Evolutionary conservation across 371 early-diverging fungal genomes (phyloP).

Genomic region (Mortierella polycephala): DNA sequence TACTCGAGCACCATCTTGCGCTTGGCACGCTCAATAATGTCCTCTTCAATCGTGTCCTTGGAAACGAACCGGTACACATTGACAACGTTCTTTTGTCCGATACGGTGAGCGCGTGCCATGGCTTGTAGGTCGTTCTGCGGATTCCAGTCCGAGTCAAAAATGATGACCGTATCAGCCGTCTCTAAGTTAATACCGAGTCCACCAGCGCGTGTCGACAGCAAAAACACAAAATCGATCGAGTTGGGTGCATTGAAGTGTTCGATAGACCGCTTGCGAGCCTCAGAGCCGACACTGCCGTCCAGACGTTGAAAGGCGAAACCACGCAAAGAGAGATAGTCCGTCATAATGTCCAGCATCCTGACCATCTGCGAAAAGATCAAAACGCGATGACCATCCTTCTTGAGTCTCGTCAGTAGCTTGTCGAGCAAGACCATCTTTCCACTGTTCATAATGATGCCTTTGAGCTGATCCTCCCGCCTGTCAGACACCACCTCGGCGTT

Average conservation of each 20-base stretch:
- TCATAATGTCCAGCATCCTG: conserved; percentile 92
- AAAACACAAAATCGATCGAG: conserved; percentile 96
- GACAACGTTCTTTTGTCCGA: conserved; percentile 98
- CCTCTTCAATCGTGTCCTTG: conserved; percentile 98
- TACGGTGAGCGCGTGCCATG: conserved; percentile 99
- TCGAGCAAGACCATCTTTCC: conserved; percentile 97
- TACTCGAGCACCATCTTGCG: conserved; percentile 98
- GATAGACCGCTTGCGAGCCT: conserved; percentile 95
- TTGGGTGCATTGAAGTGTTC: conserved; percentile 99
- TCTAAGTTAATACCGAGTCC: conserved; percentile 99
- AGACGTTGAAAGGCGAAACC: conserved; percentile 94
- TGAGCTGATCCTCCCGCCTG: conserved; percentile 77
- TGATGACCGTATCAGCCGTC: conserved; percentile 98
- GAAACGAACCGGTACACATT: conserved; percentile 98
- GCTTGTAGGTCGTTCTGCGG: conserved; percentile 99
- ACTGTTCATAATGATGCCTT: conserved; percentile 86
- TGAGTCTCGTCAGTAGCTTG: conserved; percentile 88
- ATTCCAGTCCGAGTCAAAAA: conserved; percentile 99
- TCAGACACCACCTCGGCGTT: conserved; percentile 82
- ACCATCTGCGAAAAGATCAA: conserved; percentile 97
- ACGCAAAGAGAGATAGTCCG: conserved; percentile 88
- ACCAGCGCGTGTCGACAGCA: conserved; percentile 98
- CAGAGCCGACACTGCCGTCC: conserved; percentile 95
- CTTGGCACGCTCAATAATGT: conserved; percentile 97
- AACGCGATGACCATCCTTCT: conserved; percentile 91